Base-by-base conservation (phyloP, 805 yeast genomes). In the Ogataea polymorpha region DNA sequence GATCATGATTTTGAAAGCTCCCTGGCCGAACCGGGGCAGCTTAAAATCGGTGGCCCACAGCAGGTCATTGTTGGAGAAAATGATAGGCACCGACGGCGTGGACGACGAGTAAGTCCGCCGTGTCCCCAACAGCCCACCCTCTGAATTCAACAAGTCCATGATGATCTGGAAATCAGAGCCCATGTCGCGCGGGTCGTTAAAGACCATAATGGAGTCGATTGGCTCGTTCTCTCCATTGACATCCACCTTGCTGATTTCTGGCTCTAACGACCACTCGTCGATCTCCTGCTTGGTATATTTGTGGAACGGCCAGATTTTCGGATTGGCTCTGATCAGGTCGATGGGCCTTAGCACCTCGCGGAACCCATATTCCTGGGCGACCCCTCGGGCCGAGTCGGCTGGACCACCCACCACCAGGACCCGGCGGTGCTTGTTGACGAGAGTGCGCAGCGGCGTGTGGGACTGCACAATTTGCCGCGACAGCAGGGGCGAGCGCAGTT, bases 141-240 rank as follows among this genome's bases (percentile, higher is more conserved):
- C 68, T 8, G 89, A 79, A 46, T 78, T 77, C 39, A 89, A 66
- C 25, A 86, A 54, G 53, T 89, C 97, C 38, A 75, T 59, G 3
- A 87, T 77, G 13, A 90, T 73, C 65, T 89, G 97, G 7, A 82
- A 54, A 59, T 89, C 97, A 1, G 90, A 76, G 1, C 86, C 89
- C 81, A 88, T 74, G 59, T 89, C 96, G 44, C 95, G 69, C 4
- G 96, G 89, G 61, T 90, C 97, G 55, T 85, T 85, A 62, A 89
- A 88, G 18, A 89, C 88, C 46, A 90, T 64, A 1, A 90, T 70
- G 2, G 89, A 90, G 49, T 88, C 95, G 44, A 86, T 70, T 15
- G 76, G 75, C 44, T 62, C 63, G 16, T 56, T 51, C 47, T 46
- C 56, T 31, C 54, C 53, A 30, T 61, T 52, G 17, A 54, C 63